phyloP scores from a whole-genome alignment of 495 filamentous ascomycete species.

The Zalerion maritima region DNA sequence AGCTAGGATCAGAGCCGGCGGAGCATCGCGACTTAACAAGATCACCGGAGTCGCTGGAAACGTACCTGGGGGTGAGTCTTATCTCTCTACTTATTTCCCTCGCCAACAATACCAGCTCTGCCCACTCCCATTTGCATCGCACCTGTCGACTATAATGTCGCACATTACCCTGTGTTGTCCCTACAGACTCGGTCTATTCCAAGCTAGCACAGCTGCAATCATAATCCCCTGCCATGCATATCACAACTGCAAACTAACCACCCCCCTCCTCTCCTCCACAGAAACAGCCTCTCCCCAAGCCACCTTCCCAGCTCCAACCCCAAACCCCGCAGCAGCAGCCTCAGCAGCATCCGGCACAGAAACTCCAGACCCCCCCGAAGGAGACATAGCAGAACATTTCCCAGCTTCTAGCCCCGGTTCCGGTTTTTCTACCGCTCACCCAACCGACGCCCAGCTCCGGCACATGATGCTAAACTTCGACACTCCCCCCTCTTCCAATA shows the following conservation, averaged over 20 bases:
- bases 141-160: too few species aligned
- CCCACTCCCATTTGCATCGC: not conserved
- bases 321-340: slow-evolving; percentile 5
- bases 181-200: slow-evolving; percentile 6
- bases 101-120: not conserved
- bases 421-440: slow-evolving; percentile 13
- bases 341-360: slow-evolving; percentile 4
- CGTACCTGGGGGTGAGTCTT: slow-evolving; percentile 29
- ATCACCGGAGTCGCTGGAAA: slow-evolving; percentile 71
- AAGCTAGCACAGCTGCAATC: slow-evolving; percentile 4
- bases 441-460: slow-evolving; percentile 27
- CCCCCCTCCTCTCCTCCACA: slow-evolving; percentile 5
- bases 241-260: slow-evolving; percentile 5
- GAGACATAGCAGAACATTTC: slow-evolving; percentile 53
- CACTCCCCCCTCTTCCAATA: slow-evolving; percentile 4
- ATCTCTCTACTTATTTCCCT: slow-evolving; percentile 1
- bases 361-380: slow-evolving; percentile 44
- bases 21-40: slow-evolving; percentile 61
- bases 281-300: slow-evolving; percentile 7
- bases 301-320: slow-evolving; percentile 9
- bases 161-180: not conserved
- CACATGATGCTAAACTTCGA: slow-evolving; percentile 28
- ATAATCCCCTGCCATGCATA: slow-evolving; percentile 4
- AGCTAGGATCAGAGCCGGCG: slow-evolving; percentile 77
- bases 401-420: slow-evolving; percentile 25